Percentiles rank a stretch among this genome's conserved stretches.
These are phyloP conservation scores for Picochlorum sp. DNA, from an alignment of 139 green algal species.

Conservation along the genomic window DNA sequence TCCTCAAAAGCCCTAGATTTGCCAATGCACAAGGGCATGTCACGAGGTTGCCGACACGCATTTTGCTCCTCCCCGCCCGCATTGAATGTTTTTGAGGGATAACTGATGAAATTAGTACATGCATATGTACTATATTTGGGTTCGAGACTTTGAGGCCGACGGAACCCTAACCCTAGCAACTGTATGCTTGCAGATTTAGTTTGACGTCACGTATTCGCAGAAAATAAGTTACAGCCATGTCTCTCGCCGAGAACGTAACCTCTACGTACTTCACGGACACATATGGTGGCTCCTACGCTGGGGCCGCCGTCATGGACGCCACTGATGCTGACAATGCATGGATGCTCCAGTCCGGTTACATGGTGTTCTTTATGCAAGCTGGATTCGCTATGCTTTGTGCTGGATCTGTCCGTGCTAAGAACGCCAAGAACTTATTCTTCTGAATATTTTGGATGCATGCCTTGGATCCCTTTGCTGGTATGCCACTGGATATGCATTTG, in stretches of 20 bases:
- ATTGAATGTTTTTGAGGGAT: no score
- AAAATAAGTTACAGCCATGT: neutral
- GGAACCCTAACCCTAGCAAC: no score
- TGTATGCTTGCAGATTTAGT: no score
- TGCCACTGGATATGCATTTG: conserved; percentile 31
- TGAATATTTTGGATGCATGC: conserved; percentile 74
- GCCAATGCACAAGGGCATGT: no score
- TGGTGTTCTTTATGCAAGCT: conserved; percentile 74
- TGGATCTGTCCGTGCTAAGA: conserved; percentile 68
- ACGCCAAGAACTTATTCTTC: conserved; percentile 86
- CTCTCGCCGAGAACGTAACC: neutral
- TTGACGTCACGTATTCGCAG: conserved; percentile 8
- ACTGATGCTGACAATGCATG: conserved; percentile 5
- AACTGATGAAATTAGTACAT: no score
- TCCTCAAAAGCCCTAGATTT: no score
- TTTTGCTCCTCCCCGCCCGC: no score
- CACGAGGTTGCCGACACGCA: no score
- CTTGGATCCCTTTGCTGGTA: conserved; percentile 41
- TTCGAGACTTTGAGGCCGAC: no score
- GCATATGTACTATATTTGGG: no score
- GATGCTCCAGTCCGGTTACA: conserved; percentile 10
- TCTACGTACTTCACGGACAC: neutral
- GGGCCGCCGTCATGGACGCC: neutral
- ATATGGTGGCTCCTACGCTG: neutral
- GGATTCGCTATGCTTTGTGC: conserved; percentile 78